Conservation (phyloP, 2,329 filamentous ascomycete species). For the Chrysoporthe austroafricana region DNA sequence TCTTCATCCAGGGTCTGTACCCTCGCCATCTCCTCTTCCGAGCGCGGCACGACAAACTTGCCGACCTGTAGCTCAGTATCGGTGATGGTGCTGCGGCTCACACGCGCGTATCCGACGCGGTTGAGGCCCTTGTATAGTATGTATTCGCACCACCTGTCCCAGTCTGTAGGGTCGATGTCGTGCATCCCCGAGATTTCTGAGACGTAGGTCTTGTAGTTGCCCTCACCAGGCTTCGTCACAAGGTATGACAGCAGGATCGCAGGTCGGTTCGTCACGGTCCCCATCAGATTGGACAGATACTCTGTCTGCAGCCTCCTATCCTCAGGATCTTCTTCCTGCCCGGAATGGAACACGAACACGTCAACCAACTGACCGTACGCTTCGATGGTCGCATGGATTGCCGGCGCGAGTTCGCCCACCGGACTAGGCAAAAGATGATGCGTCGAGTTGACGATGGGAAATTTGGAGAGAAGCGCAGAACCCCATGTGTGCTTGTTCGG, state of each 20-base stretch:
- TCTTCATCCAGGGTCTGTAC: conserved; percentile 46
- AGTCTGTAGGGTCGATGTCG: conserved; percentile 89
- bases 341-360: conserved; percentile 97
- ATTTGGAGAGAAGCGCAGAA: conserved; percentile 88
- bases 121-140: conserved; percentile 91
- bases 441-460: conserved; percentile 95
- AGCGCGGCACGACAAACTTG: conserved; percentile 85
- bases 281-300: conserved; percentile 89
- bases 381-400: conserved; percentile 94
- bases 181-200: conserved; percentile 86
- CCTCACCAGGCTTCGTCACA: conserved; percentile 85
- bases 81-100: conserved; percentile 89
- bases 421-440: conserved; percentile 94
- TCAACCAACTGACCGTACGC: conserved; percentile 89
- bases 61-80: conserved; percentile 97
- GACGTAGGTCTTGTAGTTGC: conserved; percentile 97
- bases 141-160: conserved; percentile 99
- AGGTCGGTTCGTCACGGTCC: conserved; percentile 70
- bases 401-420: conserved; percentile 91
- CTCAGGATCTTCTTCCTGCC: conserved; percentile 94
- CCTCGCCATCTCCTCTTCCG: conserved; percentile 57
- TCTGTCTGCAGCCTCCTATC: conserved; percentile 84
- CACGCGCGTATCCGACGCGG: conserved; percentile 85
- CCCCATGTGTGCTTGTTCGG: conserved; percentile 99
- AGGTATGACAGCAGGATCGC: conserved; percentile 88